Percentiles rank a stretch among this genome's conserved stretches.
phyloP scores from a whole-genome alignment of 2,329 filamentous ascomycete species.

The Penicillium sp. region DNA sequence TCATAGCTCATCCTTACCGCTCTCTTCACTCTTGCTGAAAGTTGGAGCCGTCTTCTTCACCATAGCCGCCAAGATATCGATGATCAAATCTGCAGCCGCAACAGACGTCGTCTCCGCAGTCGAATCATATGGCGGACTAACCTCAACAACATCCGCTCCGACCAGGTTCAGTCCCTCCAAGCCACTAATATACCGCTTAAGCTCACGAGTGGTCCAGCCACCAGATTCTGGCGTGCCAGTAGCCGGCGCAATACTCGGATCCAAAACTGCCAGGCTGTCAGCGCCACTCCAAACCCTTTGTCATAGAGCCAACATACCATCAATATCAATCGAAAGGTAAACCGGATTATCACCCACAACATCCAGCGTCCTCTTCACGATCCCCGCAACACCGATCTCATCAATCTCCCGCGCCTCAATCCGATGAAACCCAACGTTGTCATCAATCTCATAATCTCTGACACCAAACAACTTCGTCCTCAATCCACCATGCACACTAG shows the following conservation, averaged over 20 bases:
- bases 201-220: slow-evolving; percentile 23
- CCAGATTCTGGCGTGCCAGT: slow-evolving; percentile 29
- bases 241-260: slow-evolving; percentile 34
- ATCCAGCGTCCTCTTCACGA: slow-evolving; percentile 18
- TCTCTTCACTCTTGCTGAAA: neutral
- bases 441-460: slow-evolving; percentile 27
- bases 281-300: neutral
- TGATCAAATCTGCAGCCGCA: slow-evolving; percentile 30
- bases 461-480: slow-evolving; percentile 24
- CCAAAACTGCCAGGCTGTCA: slow-evolving; percentile 17
- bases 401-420: slow-evolving; percentile 29
- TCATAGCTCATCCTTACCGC: slow-evolving; percentile 3
- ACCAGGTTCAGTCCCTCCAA: slow-evolving; percentile 21
- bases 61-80: slow-evolving; percentile 32
- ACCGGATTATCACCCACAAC: slow-evolving; percentile 23
- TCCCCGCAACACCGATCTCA: slow-evolving; percentile 22
- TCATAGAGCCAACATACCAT: slow-evolving; percentile 14
- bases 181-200: slow-evolving; percentile 19
- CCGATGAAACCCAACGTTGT: slow-evolving; percentile 23
- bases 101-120: slow-evolving; percentile 27
- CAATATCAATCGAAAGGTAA: slow-evolving; percentile 36
- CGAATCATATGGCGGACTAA: slow-evolving; percentile 46
- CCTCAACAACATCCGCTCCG: slow-evolving; percentile 35
- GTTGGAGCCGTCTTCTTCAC: slow-evolving; percentile 15
- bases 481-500: slow-evolving; percentile 26